phyloP scores from a whole-genome alignment of 257 asterid species.

The Capsicum pubescens region DNA sequence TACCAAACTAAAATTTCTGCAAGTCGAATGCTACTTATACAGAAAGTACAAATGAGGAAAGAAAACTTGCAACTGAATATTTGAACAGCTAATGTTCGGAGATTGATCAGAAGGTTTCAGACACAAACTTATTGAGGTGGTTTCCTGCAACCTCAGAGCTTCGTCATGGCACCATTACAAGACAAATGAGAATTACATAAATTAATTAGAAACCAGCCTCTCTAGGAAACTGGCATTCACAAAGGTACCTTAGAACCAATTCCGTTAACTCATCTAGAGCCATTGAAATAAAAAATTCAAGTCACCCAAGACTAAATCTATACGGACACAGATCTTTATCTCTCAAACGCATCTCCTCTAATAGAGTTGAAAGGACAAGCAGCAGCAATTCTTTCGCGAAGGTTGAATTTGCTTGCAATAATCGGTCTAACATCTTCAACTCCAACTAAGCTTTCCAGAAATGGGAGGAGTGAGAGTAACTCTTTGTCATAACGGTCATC shows the following conservation, averaged over 20 bases:
- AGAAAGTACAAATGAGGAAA: background rate
- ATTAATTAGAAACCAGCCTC: conserved; percentile 11
- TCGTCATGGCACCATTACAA: background rate
- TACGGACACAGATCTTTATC: conserved; percentile 37
- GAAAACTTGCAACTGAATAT: background rate
- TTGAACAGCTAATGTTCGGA: background rate
- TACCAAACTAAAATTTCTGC: background rate
- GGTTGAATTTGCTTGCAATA: conserved; percentile 74
- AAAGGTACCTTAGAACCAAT: background rate
- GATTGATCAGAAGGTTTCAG: background rate
- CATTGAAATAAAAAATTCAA: conserved; percentile 5
- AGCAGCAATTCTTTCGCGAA: conserved; percentile 72
- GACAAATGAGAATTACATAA: conserved; percentile 21
- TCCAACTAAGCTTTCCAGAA: conserved; percentile 81
- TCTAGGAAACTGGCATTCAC: conserved; percentile 18
- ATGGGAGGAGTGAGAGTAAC: conserved; percentile 71
- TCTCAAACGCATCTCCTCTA: conserved; percentile 47
- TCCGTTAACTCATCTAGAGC: conserved; percentile 15
- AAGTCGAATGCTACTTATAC: background rate
- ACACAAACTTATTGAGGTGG: conserved; percentile 13
- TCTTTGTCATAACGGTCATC: conserved; percentile 78
- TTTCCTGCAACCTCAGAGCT: conserved; percentile 7
- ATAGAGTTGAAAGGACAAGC: conserved; percentile 55
- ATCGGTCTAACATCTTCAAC: conserved; percentile 84
- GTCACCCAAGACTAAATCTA: conserved; percentile 25